Evolutionary conservation across 768 basidiomycete genomes (phyloP), one percentile per base, ranked within the genome.

Genomic region (Sistotremastrum niveocremeum): DNA sequence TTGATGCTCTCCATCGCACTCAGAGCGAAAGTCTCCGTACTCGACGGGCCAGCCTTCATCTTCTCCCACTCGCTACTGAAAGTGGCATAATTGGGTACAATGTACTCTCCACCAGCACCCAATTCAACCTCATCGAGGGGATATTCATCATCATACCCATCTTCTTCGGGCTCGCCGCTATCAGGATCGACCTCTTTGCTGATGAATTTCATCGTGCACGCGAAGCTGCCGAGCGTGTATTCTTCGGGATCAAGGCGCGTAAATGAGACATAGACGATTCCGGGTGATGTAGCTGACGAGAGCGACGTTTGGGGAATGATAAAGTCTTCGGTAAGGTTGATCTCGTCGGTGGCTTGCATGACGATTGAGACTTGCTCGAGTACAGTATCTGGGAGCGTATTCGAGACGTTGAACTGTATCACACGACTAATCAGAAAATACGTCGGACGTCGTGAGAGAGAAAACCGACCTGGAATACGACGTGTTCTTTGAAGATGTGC

Each of bases 141-240:
- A 64, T 99, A 99, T 64, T 98, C 94, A 66, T 98, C 95, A 58
- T 91, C 87, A 62, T 98, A 99, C n/a, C 95, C 95, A 45, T 95
- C 93, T 52, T 86, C 89, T 64, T 99, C 95, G 6, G 95, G 95
- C 57, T 87, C 81, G 28, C 93, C 93, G 9, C 86, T 93, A 39
- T 84, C 74, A 8, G 95, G 95, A 62, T 99, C 95, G 11, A 98
- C 76, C 60, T 99, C 95, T 64, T 98, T 99, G 68, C 87, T 93
- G 55, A 93, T 69, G 59, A 95, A 99, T 63, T 89, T 90, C 62
- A 99, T 79, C 6, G 80, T 76, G 59, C 90, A 95, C 51, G 75
- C 73, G 77, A 97, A 97, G 11, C 89, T 86, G 5, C 80, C 86
- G 35, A 80, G 66, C 10, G 77, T 73, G 64, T 89, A 97, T 48